Base-by-base conservation (phyloP, 768 basidiomycete genomes). In the Tephrocybe sp. region DNA sequence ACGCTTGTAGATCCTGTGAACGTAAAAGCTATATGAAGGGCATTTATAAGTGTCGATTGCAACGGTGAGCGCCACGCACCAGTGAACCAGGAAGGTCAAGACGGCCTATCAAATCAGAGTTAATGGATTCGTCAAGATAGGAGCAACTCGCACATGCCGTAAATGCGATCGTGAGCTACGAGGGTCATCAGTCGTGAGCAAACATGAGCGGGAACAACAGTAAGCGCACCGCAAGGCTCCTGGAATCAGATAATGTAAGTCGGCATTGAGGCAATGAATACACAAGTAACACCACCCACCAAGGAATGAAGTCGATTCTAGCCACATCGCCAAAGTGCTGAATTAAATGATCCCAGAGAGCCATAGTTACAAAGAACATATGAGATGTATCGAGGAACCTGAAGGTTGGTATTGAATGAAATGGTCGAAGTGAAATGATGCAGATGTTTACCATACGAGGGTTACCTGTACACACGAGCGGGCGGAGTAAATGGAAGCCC, bases 61-160 rank as follows among this genome's bases (percentile, higher is more conserved):
- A n/a, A n/a, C n/a, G n/a, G n/a, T n/a, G n/a, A n/a, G n/a, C n/a
- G n/a, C n/a, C n/a, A n/a, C n/a, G 25, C 52, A 79, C 77, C 78
- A 75, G 51, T 81, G 79, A 4, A 81, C 78, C 21, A 79, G 66
- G 45, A 79, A 73, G 0, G 78, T 80, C 25, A 78, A 63, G 23
- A 75, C 57, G 0, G 77, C 78, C 77, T 74, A 37, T 23, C 21
- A 21, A 21, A 8, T 18, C 42, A 8, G 18, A 24, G 5, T 33
- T 15, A n/a, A 21, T 25, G 18, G 11, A 44, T 8, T 10, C 12
- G n/a, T 21, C 14, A 17, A 9, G 28, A 20, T n/a, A 48, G 18
- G 42, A 17, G 25, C 17, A 11, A 43, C 5, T 10, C 7, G 18
- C 66, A 32, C 26, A 23, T 50, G 72, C 74, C 56, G 70, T 70